Base-by-base conservation (phyloP, 352 stramenopile species). In the Phytophthora agathidicida region DNA sequence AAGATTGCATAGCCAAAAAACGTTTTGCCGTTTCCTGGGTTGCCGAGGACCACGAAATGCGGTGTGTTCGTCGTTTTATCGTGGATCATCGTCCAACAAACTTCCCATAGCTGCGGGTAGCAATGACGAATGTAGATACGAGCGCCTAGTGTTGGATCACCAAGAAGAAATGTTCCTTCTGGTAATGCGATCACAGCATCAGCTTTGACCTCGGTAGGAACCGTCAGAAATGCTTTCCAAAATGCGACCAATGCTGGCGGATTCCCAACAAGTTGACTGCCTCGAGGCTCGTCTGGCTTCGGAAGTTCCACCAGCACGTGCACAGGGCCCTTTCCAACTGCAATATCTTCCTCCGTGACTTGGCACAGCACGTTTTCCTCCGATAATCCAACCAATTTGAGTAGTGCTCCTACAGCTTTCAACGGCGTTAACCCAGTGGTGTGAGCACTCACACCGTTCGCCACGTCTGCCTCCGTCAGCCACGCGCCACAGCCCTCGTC, bases 21-120 rank as follows among this genome's bases (percentile, higher is more conserved):
- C 31, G 60, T 49, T 65, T 68, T 75, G 36, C 60, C 60, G 19
- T 68, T 71, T 2, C 58, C 66, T 54, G 53, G 60, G 31, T 68
- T 68, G n/a, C 60, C 65, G 19, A 75, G 49, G 24, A 75, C 68
- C 43, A 75, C 55, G n/a, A 75, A 48, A 68, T 71, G 65, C 20
- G 51, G 60, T 23, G 46, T 60, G 14, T 67, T 70, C 3, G n/a
- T 43, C 50, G 13, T 19, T 37, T 47, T 13, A 57, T 47, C 48
- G 24, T 47, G 42, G 11, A 75, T 56, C 33, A 50, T 42, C n/a
- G 45, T 3, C 23, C 5, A 20, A 37, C 42, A 68, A 44, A 39
- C 6, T 11, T 75, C 27, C 48, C 23, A 56, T 27, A 75, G 57
- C 32, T 46, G 4, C 20, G 61, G 32, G 38, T 73, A 50, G 10